phyloP scores from a whole-genome alignment of 2,329 filamentous ascomycete genomes.

The Neopestalotiopsis clavispora region DNA sequence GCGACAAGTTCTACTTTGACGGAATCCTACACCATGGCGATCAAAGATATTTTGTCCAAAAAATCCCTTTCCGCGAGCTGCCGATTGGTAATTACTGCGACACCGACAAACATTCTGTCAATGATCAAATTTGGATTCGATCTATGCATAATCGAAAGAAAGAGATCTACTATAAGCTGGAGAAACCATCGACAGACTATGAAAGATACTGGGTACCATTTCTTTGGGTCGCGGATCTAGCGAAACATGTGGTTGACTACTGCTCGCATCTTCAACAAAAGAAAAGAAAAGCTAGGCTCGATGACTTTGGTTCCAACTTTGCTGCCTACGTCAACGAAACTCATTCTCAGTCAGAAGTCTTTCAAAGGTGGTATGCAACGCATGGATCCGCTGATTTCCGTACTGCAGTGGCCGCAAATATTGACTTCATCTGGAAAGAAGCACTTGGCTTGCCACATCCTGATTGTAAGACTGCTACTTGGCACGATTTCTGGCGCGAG shows the following conservation, averaged over 20 bases:
- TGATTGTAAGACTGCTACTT: slow-evolving; percentile 23
- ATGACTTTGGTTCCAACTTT: slow-evolving; percentile 64
- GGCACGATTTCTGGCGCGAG: slow-evolving; percentile 61
- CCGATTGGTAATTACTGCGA: slow-evolving; percentile 71
- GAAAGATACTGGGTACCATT: slow-evolving; percentile 65
- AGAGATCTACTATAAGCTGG: slow-evolving; percentile 69
- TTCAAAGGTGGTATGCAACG: slow-evolving; percentile 60
- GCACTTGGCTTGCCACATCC: slow-evolving; percentile 50
- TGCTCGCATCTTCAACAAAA: slow-evolving; percentile 43
- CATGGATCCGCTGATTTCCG: slow-evolving; percentile 65
- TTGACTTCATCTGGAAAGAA: slow-evolving; percentile 70
- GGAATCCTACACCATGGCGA: slow-evolving; percentile 58
- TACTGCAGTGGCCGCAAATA: slow-evolving; percentile 60
- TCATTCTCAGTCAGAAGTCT: slow-evolving; percentile 47
- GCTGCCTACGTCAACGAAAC: slow-evolving; percentile 54
- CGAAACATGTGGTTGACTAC: slow-evolving; percentile 76
- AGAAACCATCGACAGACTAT: slow-evolving; percentile 64
- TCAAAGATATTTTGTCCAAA: slow-evolving; percentile 54
- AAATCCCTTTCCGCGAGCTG: slow-evolving; percentile 59
- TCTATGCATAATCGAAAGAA: slow-evolving; percentile 49
- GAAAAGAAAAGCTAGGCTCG: slow-evolving; percentile 48
- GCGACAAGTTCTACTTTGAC: slow-evolving; percentile 58
- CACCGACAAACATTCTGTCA: slow-evolving; percentile 49
- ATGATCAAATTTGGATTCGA: slow-evolving; percentile 66
- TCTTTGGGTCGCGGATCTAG: slow-evolving; percentile 72